Conservation (phyloP, 2,329 filamentous ascomycete genomes). For the Penicillium sclerotiorum region DNA sequence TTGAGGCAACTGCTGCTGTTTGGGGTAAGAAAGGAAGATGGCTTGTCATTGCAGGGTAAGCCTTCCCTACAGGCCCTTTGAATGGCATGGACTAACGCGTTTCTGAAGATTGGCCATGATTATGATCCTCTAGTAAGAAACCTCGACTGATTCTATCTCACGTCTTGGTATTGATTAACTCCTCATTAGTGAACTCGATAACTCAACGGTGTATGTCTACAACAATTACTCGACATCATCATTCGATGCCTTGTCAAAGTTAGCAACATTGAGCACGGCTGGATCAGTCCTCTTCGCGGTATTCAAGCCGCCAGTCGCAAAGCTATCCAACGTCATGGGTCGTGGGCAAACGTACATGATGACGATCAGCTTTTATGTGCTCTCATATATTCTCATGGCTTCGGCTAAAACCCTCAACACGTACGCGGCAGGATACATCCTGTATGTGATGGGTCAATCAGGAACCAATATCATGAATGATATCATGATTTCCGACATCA, state of each 20-base stretch:
- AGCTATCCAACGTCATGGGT: constrained; percentile 47
- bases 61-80: background rate
- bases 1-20: constrained; percentile 32
- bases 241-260: constrained; percentile 40
- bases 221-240: constrained; percentile 46
- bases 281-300: constrained; percentile 44
- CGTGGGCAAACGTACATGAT: constrained; percentile 42
- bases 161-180: background rate
- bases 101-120: constrained; percentile 31
- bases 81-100: constrained; percentile 8
- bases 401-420: constrained; percentile 37
- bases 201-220: constrained; percentile 42
- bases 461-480: constrained; percentile 46
- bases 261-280: constrained; percentile 40
- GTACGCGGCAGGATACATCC: constrained; percentile 42
- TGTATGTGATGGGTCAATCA: constrained; percentile 42
- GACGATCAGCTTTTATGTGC: constrained; percentile 38
- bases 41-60: constrained; percentile 31
- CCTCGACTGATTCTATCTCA: background rate
- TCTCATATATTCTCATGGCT: constrained; percentile 44
- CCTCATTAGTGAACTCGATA: constrained; percentile 37
- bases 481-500: constrained; percentile 47
- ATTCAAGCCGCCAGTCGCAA: constrained; percentile 46
- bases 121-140: constrained; percentile 34
- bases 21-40: constrained; percentile 35